Evolutionary conservation across 176 grass and related monocot species (phyloP).

Genomic region (Guadua angustifolia): DNA sequence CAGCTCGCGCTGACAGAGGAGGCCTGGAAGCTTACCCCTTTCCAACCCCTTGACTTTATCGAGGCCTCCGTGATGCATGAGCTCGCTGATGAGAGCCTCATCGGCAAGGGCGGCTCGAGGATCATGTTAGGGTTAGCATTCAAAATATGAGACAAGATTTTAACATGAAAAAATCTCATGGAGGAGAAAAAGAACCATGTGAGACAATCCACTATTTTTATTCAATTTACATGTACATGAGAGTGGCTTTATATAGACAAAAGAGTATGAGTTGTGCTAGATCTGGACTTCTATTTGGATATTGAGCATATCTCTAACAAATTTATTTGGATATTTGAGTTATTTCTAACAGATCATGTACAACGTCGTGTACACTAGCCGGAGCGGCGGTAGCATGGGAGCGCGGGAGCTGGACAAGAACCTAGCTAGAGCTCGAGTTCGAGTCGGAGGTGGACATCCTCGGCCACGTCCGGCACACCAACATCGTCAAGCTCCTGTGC

Average conservation of each 20-base stretch:
- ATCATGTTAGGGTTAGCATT: conserved; percentile 38
- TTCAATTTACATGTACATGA: too few relatives aligned
- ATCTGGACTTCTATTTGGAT: too few relatives aligned
- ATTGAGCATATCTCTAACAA: too few relatives aligned
- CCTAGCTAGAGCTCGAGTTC: conserved; percentile 60
- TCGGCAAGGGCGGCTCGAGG: conserved; percentile 75
- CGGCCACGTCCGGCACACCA: conserved; percentile 71
- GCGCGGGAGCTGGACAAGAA: conserved; percentile 47
- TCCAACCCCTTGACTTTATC: conserved; percentile 68
- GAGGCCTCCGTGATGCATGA: conserved; percentile 57
- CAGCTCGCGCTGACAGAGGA: conserved; percentile 33
- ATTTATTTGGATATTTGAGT: too few relatives aligned
- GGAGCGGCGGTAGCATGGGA: background rate
- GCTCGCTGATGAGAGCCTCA: conserved; percentile 72
- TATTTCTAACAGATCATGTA: too few relatives aligned
- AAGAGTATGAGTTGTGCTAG: too few relatives aligned
- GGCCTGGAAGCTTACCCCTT: conserved; percentile 78
- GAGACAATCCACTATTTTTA: too few relatives aligned
- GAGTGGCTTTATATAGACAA: too few relatives aligned
- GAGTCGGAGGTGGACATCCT: conserved; percentile 77
- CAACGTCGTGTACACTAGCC: conserved; percentile 53
- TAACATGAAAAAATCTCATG: too few relatives aligned
- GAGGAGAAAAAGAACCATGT: too few relatives aligned
- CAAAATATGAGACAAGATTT: too few relatives aligned
- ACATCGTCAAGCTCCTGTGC: conserved; percentile 85